A percentile compares a stretch with the other conserved stretches of the same genome.
phyloP scores from a whole-genome alignment of 225 moss, liverwort and hornwort genomes.

The Climacium dendroides region DNA sequence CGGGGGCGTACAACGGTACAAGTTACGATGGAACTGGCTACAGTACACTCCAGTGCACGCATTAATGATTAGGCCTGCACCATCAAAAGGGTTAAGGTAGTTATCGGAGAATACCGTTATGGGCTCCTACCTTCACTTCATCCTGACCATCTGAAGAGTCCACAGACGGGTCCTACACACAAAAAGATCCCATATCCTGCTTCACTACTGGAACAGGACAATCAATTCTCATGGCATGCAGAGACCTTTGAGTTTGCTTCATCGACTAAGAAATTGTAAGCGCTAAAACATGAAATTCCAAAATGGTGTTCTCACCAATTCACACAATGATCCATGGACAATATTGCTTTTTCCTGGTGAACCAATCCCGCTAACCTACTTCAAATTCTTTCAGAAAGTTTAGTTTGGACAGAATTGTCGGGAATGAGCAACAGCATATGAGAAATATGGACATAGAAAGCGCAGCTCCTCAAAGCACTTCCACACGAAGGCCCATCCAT shows the following conservation, averaged over 20 bases:
- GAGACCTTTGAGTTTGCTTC: background rate
- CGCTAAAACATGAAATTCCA: background rate
- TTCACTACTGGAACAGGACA: background rate
- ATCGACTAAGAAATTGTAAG: background rate
- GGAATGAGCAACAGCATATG: background rate
- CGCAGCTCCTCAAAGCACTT: background rate
- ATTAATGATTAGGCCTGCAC: background rate
- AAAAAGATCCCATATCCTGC: background rate
- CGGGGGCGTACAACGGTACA: background rate
- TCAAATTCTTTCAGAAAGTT: background rate
- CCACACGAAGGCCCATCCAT: background rate
- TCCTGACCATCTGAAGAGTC: background rate
- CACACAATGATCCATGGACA: background rate
- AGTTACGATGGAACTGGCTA: background rate
- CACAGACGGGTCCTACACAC: background rate
- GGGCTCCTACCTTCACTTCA: background rate
- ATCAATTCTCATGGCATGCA: background rate
- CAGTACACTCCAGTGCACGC: background rate
- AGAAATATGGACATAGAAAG: background rate
- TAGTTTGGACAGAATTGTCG: background rate
- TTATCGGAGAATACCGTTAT: slow-evolving; percentile 3
- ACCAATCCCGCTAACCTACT: background rate
- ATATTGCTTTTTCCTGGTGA: background rate
- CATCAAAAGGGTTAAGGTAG: background rate
- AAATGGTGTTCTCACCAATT: background rate